These are phyloP conservation scores for Spathaspora sp. DNA, from an alignment of 805 yeast species.

Conservation along the genomic window DNA sequence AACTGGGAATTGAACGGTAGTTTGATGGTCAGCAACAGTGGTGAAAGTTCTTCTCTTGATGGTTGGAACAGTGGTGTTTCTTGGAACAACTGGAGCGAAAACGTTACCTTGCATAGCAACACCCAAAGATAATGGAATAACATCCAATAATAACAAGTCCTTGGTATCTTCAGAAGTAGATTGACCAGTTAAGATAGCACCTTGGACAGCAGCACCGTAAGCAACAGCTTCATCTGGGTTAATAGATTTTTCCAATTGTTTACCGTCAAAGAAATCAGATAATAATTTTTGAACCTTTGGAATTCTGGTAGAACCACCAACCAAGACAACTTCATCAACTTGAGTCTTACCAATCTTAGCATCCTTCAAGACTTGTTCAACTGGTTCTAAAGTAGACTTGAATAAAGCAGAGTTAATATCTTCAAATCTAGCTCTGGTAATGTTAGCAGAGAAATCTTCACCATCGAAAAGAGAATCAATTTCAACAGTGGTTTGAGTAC, in stretches of 20 bases:
- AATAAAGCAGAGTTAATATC: slow-evolving; percentile 47
- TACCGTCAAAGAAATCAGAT: slow-evolving; percentile 49
- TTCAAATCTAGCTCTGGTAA: slow-evolving; percentile 50
- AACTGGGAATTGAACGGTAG: slow-evolving; percentile 49
- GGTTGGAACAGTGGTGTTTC: slow-evolving; percentile 50
- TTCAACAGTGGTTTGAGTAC: slow-evolving; percentile 48
- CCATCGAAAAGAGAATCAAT: slow-evolving; percentile 48
- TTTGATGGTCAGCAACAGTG: slow-evolving; percentile 49
- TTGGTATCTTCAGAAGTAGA: slow-evolving; percentile 47
- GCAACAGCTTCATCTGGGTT: slow-evolving; percentile 53
- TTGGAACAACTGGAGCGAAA: slow-evolving; percentile 49
- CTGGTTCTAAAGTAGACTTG: slow-evolving; percentile 49
- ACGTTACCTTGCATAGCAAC: slow-evolving; percentile 51
- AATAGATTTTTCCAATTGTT: slow-evolving; percentile 46
- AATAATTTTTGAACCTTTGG: slow-evolving; percentile 49
- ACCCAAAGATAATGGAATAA: slow-evolving; percentile 49
- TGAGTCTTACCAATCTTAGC: slow-evolving; percentile 38
- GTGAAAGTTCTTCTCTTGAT: slow-evolving; percentile 50
- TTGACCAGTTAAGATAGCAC: slow-evolving; percentile 50
- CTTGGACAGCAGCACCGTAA: slow-evolving; percentile 50
- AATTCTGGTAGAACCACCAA: slow-evolving; percentile 52
- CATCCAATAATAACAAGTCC: slow-evolving; percentile 49
- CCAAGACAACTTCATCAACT: slow-evolving; percentile 47
- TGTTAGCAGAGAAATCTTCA: slow-evolving; percentile 47
- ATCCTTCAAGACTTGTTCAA: slow-evolving; percentile 47